Base-by-base conservation (phyloP, 2,329 filamentous ascomycete species). In the Ophidiomyces ophidiicola region DNA sequence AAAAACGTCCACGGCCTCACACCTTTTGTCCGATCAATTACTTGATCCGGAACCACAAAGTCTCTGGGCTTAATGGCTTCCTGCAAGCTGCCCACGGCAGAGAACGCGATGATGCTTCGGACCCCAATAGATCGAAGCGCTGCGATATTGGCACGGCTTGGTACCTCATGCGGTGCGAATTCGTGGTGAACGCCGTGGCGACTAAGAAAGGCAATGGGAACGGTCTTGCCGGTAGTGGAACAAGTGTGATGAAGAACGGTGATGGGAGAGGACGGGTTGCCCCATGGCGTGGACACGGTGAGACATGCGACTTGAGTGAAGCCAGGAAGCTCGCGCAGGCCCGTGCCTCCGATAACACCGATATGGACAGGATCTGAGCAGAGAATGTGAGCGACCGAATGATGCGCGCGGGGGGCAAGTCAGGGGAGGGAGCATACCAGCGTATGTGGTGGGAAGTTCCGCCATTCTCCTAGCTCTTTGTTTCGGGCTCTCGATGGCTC, bases 11-110 rank as follows among this genome's bases (percentile, higher is more conserved):
- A 94, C 2, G 88, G 86, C 5, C 90, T 74, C 46, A 94, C 71
- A 39, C 88, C 90, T 74, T 94, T 96, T 50, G 88, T 96, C 46
- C 88, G 83, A 67, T 98, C 90, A 58, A 96, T 94, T 60, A 93
- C 75, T 68, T 98, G 90, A 64, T 94, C 86, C 0, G 88, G 90
- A 8, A 98, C 74, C 36, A 96, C 83, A 61, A 98, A 98, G 68
- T 98, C 90, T 65, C 90, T 81, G 30, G 90, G 90, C 64, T 82
- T 84, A 61, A 98, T 88, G 55, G 85, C 76, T 67, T 94, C 90
- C 58, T 82, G 84, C 57, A 98, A 68, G 54, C 81, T 88, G 46
- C 90, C 90, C 42, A 98, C 90, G 34, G 90, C 90, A 48, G 81
- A 88, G 69, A 98, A 98, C 47, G 88, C 86, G 57, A 98, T 83